phyloP scores from a whole-genome alignment of 2,329 filamentous ascomycete genomes.

The Diaporthe longicolla region DNA sequence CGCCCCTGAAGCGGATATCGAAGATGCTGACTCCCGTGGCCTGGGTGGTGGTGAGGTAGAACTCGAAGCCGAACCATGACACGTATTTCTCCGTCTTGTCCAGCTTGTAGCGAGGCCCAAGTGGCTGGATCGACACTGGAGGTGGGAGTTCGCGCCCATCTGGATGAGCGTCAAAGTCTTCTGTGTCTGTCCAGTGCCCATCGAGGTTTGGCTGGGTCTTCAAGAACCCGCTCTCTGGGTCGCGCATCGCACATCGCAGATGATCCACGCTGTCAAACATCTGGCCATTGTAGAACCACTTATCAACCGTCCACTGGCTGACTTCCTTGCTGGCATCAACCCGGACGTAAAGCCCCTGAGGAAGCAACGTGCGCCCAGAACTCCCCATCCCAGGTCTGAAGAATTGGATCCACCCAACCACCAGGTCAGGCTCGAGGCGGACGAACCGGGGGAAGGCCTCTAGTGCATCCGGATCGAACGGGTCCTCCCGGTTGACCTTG shows the following conservation, averaged over 20 bases:
- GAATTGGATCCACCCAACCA: slow-evolving; percentile 59
- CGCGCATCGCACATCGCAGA: slow-evolving; percentile 26
- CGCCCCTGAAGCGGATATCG: slow-evolving; percentile 65
- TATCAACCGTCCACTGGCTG: slow-evolving; percentile 44
- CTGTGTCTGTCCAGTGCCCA: slow-evolving; percentile 52
- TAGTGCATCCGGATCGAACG: slow-evolving; percentile 52
- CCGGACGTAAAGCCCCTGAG: slow-evolving; percentile 61
- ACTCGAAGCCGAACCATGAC: slow-evolving; percentile 67
- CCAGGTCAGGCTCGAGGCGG: slow-evolving; percentile 55
- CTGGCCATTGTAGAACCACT: slow-evolving; percentile 43
- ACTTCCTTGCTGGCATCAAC: slow-evolving; percentile 52
- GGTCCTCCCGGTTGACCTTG: slow-evolving; percentile 50
- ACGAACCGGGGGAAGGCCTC: slow-evolving; percentile 53
- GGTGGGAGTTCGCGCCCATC: slow-evolving; percentile 44
- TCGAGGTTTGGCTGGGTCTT: slow-evolving; percentile 37
- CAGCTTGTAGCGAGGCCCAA: slow-evolving; percentile 58
- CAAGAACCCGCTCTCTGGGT: slow-evolving; percentile 31
- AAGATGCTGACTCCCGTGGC: slow-evolving; percentile 61
- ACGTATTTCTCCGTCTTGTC: slow-evolving; percentile 62
- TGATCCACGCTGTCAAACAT: slow-evolving; percentile 23
- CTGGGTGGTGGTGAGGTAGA: slow-evolving; percentile 62
- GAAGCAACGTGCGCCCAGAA: slow-evolving; percentile 53
- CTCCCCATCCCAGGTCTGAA: slow-evolving; percentile 55
- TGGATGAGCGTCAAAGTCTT: slow-evolving; percentile 53
- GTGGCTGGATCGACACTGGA: slow-evolving; percentile 55